Evolutionary conservation across 1,284 basidiomycete genomes (phyloP).

Genomic region (Singerocomus rubriflavus): DNA sequence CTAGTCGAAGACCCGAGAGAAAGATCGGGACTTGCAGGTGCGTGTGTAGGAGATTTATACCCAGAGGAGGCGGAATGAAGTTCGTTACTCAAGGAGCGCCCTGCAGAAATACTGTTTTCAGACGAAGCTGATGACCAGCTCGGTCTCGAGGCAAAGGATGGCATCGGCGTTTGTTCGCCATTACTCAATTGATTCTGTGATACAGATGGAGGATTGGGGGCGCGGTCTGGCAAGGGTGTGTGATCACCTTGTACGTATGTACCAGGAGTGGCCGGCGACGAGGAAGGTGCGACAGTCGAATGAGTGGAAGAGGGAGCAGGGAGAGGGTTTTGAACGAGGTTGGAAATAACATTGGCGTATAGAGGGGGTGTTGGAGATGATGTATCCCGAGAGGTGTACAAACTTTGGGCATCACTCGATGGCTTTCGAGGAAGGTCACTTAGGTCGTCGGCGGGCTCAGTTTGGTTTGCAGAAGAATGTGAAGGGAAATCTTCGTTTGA

Average conservation of each 20-base stretch:
- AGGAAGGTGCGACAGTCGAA: constrained; percentile 9
- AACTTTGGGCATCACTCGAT: constrained; percentile 6
- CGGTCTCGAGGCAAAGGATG: constrained; percentile 17
- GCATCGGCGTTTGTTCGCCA: constrained; percentile 16
- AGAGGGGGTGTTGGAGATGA: constrained; percentile 21
- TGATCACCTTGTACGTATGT: constrained; percentile 13
- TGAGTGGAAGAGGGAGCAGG: constrained; percentile 10
- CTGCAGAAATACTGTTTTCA: constrained; percentile 18
- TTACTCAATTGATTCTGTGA: constrained; percentile 16
- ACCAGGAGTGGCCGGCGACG: constrained; percentile 7
- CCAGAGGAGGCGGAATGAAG: constrained; percentile 9
- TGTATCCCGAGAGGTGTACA: constrained; percentile 4
- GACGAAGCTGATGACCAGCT: constrained; percentile 32
- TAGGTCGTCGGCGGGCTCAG: constrained; percentile 5
- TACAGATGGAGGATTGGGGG: constrained; percentile 16
- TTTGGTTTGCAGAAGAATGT: background rate
- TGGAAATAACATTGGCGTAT: constrained; percentile 28
- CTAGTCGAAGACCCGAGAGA: constrained; percentile 20
- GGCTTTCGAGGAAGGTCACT: constrained; percentile 6
- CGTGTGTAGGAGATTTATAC: constrained; percentile 19
- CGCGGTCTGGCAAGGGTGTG: constrained; percentile 12
- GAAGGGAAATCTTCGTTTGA: constrained; percentile 9
- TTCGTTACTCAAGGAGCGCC: constrained; percentile 23
- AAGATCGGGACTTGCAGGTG: constrained; percentile 26
- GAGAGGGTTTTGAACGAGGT: constrained; percentile 14